These are phyloP conservation scores for Bruguiera gymnorhiza DNA, from an alignment of 345 rosid species.

Conservation along the genomic window DNA sequence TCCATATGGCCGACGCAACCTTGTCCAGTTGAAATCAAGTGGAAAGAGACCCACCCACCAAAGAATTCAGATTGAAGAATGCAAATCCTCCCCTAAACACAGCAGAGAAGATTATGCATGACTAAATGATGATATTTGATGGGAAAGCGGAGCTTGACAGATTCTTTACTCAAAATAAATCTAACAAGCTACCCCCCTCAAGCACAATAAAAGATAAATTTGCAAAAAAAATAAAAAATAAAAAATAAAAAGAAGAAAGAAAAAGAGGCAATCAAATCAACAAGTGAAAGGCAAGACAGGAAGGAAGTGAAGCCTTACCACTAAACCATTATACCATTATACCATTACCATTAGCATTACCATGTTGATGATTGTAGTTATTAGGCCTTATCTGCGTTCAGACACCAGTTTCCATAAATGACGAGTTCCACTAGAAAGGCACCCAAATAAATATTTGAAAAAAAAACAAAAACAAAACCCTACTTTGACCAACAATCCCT, in stretches of 20 bases:
- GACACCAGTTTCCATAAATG: too few species aligned
- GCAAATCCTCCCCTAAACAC: constrained; percentile 15
- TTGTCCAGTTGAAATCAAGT: constrained; percentile 10
- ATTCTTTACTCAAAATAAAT: too few species aligned
- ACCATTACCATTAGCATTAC: too few species aligned
- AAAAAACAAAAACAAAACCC: too few species aligned
- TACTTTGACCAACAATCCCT: too few species aligned
- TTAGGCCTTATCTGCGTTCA: not conserved
- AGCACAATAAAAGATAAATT: constrained; percentile 1
- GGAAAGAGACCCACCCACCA: not conserved
- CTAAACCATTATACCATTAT: not conserved
- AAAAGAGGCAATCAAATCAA: constrained; percentile 7
- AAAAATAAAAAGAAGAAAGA: not conserved
- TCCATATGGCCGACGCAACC: not conserved
- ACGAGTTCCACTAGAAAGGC: too few species aligned
- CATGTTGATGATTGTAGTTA: not conserved
- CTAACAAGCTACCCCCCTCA: too few species aligned
- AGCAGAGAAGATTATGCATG: not conserved
- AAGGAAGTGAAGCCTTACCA: constrained; percentile 30
- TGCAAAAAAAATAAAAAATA: constrained; percentile 11
- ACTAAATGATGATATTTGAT: constrained; percentile 15
- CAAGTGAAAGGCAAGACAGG: not conserved
- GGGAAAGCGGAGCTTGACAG: constrained; percentile 1
- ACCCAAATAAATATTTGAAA: too few species aligned
- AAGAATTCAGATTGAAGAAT: constrained; percentile 15